Conservation (phyloP, 768 basidiomycete genomes). For the Leccinum barrowsii region DNA sequence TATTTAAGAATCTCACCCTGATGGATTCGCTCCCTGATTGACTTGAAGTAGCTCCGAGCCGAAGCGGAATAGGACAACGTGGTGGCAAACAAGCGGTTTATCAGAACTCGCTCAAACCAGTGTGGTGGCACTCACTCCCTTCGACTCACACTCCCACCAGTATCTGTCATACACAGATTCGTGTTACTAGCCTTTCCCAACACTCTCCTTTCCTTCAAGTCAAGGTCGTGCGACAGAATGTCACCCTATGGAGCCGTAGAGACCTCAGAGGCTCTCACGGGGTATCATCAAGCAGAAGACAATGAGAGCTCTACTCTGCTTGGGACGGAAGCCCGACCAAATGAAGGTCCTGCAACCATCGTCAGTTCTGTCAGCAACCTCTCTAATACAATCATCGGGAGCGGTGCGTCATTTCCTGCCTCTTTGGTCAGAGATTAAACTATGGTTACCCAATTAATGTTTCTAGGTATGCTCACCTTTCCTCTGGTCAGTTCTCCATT, state of each 20-base stretch:
- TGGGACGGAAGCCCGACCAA: conserved; percentile 34
- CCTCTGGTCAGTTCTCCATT: conserved; percentile 53
- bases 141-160: not conserved
- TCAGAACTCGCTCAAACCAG: not conserved
- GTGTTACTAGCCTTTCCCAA: not conserved
- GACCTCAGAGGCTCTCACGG: conserved; percentile 20
- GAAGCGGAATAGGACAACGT: not conserved
- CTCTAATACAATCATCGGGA: conserved; percentile 89
- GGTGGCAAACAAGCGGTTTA: not conserved
- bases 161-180: not conserved
- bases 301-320: conserved; percentile 63
- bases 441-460: not conserved
- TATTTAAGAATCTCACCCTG: not conserved
- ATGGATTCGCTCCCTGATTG: not conserved
- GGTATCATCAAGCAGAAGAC: conserved; percentile 13
- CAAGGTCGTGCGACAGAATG: conserved; percentile 55
- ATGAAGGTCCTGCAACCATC: conserved; percentile 68
- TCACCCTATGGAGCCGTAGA: conserved; percentile 62
- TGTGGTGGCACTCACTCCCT: not conserved
- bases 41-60: not conserved
- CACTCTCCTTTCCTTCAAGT: not conserved
- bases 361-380: conserved; percentile 74
- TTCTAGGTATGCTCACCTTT: conserved; percentile 81
- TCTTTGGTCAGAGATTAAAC: not conserved
- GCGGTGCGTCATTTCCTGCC: conserved; percentile 48